phyloP scores from a whole-genome alignment of 768 basidiomycete genomes.

The Mycena pura region DNA sequence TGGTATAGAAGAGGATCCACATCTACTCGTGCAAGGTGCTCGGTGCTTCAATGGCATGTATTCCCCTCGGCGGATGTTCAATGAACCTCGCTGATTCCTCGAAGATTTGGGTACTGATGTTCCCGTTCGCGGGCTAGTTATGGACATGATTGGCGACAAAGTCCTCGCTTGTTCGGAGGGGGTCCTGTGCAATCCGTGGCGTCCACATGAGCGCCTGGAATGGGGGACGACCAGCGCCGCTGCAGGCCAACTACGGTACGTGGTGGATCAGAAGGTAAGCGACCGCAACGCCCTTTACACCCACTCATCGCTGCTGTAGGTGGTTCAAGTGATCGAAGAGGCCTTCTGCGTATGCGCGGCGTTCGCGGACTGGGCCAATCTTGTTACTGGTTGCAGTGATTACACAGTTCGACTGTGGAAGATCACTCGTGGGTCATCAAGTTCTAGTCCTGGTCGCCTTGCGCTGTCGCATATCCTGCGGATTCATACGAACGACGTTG shows the following conservation, averaged over 20 bases:
- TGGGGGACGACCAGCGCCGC: constrained; percentile 60
- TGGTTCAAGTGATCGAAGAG: constrained; percentile 80
- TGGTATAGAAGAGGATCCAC: constrained; percentile 86
- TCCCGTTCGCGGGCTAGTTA: constrained; percentile 56
- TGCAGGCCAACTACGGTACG: constrained; percentile 63
- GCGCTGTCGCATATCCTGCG: constrained; percentile 78
- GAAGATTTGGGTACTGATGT: constrained; percentile 56
- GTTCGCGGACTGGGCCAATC: constrained; percentile 74
- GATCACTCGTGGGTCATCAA: constrained; percentile 47
- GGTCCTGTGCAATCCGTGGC: constrained; percentile 60
- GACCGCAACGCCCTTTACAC: neutral
- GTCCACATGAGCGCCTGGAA: constrained; percentile 71
- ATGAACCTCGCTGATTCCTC: neutral
- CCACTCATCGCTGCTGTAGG: constrained; percentile 42
- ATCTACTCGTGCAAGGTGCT: constrained; percentile 64
- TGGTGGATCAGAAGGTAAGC: constrained; percentile 67
- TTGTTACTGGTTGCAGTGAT: constrained; percentile 84
- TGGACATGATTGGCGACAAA: constrained; percentile 65
- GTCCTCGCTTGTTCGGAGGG: constrained; percentile 70
- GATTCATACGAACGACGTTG: constrained; percentile 74
- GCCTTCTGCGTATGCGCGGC: constrained; percentile 74
- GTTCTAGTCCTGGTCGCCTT: constrained; percentile 31
- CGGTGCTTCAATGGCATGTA: constrained; percentile 62
- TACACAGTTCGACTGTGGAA: constrained; percentile 88
- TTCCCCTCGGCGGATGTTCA: neutral